These are phyloP conservation scores for Fusarium virguliforme DNA, from an alignment of 2,329 filamentous ascomycete species.

Conservation along the genomic window DNA sequence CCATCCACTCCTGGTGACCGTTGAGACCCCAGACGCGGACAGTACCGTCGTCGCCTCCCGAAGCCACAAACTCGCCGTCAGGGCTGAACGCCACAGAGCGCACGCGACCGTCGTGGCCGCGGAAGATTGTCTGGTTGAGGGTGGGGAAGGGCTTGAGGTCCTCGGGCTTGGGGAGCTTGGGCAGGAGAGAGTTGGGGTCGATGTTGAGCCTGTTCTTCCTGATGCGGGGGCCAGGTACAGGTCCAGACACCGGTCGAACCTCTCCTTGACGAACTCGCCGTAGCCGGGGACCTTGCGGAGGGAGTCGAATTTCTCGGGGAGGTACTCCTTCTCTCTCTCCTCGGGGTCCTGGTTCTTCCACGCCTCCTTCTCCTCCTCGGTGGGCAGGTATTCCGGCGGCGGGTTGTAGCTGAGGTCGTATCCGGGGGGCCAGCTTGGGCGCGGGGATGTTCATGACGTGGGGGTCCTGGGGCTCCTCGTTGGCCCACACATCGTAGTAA, in stretches of 20 bases:
- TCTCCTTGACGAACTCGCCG: conserved; percentile 90
- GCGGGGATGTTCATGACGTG: conserved; percentile 96
- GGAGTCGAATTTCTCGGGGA: conserved; percentile 86
- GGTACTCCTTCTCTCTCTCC: conserved; percentile 89
- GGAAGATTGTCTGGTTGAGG: conserved; percentile 87
- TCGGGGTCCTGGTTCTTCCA: conserved; percentile 93
- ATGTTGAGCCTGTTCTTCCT: conserved; percentile 97
- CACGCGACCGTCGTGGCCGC: conserved; percentile 90
- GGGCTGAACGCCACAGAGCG: conserved; percentile 89
- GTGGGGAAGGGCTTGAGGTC: conserved; percentile 97
- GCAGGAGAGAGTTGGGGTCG: conserved; percentile 91
- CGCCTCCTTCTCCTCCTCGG: conserved; percentile 83
- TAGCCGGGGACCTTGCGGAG: conserved; percentile 95
- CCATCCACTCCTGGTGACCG: conserved; percentile 89
- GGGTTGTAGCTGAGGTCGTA: conserved; percentile 98
- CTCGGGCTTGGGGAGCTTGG: conserved; percentile 92
- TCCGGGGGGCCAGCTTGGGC: conserved; percentile 92
- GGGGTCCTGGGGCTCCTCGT: conserved; percentile 86
- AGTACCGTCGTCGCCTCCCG: conserved; percentile 93
- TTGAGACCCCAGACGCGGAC: conserved; percentile 94
- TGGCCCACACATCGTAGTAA: conserved; percentile 94
- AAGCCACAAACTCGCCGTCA: conserved; percentile 87
- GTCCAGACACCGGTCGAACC: conserved; percentile 95
- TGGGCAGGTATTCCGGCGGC: conserved; percentile 92
- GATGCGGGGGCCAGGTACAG: conserved; percentile 92